These are phyloP conservation scores for Mycena citricolor DNA, from an alignment of 1,284 basidiomycete genomes.

Conservation along the genomic window DNA sequence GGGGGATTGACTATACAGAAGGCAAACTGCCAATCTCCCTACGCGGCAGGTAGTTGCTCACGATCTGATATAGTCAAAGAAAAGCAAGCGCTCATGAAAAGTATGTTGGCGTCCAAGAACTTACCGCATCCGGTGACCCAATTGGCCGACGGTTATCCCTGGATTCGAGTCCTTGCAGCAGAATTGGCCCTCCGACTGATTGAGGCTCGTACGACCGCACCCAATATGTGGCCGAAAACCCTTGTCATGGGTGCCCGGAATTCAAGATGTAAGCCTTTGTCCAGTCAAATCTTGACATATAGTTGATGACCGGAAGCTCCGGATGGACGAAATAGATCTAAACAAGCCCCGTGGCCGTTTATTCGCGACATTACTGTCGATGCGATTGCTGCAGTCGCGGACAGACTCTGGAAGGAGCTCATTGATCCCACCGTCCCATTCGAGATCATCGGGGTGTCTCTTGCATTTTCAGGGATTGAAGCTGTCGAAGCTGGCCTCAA, in stretches of 20 bases:
- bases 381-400: conserved; percentile 73
- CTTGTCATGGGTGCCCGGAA: conserved; percentile 77
- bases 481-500: conserved; percentile 79
- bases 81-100: conserved; percentile 79
- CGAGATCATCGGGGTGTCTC: conserved; percentile 72
- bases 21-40: conserved; percentile 45
- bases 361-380: conserved; percentile 72
- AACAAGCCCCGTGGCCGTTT: conserved; percentile 85
- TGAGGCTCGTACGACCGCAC: conserved; percentile 74
- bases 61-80: conserved; percentile 68
- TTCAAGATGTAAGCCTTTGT: conserved; percentile 40
- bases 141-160: conserved; percentile 76
- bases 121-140: conserved; percentile 76
- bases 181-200: conserved; percentile 85
- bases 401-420: conserved; percentile 88
- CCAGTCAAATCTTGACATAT: conserved; percentile 4
- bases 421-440: conserved; percentile 47
- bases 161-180: conserved; percentile 88
- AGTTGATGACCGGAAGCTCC: conserved; percentile 48
- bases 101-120: conserved; percentile 94
- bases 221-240: conserved; percentile 90
- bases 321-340: conserved; percentile 64
- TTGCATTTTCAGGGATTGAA: conserved; percentile 86
- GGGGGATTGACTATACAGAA: conserved; percentile 89
- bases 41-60: conserved; percentile 23